Conservation (phyloP, 306 rosid species). For the Dryas alaskensis region DNA sequence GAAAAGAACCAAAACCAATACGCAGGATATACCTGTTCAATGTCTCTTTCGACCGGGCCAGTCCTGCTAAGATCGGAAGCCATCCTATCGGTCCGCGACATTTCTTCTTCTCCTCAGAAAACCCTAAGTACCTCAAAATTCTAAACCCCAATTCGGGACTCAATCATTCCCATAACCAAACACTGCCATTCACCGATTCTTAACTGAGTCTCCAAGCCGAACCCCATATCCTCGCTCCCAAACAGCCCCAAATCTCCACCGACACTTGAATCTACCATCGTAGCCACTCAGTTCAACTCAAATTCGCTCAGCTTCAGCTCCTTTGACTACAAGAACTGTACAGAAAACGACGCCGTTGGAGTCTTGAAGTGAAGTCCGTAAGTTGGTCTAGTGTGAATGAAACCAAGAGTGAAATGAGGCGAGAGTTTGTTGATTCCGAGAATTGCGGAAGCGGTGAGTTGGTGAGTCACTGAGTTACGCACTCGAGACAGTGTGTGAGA, state of each 20-base stretch:
- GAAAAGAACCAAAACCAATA: constrained; percentile 20
- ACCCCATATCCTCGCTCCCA: constrained; percentile 35
- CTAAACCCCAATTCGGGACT: constrained; percentile 45
- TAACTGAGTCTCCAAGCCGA: constrained; percentile 37
- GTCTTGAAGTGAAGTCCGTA: constrained; percentile 15
- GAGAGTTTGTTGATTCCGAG: constrained; percentile 40
- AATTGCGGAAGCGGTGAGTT: constrained; percentile 37
- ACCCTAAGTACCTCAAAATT: constrained; percentile 37
- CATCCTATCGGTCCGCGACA: constrained; percentile 75
- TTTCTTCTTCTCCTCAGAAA: constrained; percentile 28
- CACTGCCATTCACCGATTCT: constrained; percentile 66
- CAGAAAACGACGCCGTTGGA: constrained; percentile 25
- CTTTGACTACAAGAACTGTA: constrained; percentile 19
- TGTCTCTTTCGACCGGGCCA: constrained; percentile 85
- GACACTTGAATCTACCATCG: constrained; percentile 57
- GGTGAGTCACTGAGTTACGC: constrained; percentile 31
- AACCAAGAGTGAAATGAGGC: constrained; percentile 10
- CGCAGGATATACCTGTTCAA: constrained; percentile 66
- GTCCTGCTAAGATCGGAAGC: constrained; percentile 87
- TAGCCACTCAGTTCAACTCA: constrained; percentile 26
- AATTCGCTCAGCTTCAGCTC: constrained; percentile 34
- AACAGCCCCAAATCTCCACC: constrained; percentile 41
- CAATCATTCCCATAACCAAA: constrained; percentile 58
- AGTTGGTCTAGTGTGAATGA: constrained; percentile 7
- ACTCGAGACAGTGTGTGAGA: constrained; percentile 38